These are phyloP conservation scores for Populus pruinosa DNA, from an alignment of 345 rosid genomes.

Conservation along the genomic window DNA sequence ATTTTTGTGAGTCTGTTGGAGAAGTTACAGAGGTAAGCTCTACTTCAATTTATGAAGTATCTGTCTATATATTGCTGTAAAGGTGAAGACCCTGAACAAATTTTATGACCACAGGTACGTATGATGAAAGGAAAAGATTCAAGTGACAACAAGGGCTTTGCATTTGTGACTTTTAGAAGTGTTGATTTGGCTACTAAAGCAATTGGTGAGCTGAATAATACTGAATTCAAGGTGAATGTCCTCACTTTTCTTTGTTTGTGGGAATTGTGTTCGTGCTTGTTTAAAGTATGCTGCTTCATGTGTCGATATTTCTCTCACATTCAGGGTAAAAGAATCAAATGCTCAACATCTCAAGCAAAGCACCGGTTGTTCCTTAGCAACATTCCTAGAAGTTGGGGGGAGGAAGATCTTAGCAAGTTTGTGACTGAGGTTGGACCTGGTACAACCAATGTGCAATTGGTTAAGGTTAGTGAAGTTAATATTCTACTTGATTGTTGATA, in stretches of 20 bases:
- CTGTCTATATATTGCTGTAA: not conserved
- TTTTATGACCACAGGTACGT: slow-evolving; percentile 52
- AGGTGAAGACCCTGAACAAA: slow-evolving; percentile 11
- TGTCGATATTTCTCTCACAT: slow-evolving; percentile 12
- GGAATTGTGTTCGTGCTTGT: not conserved
- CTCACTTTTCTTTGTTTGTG: slow-evolving; percentile 7
- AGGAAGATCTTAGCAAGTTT: slow-evolving; percentile 61
- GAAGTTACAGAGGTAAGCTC: slow-evolving; percentile 73
- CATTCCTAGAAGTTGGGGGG: slow-evolving; percentile 75
- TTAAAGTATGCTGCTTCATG: slow-evolving; percentile 2
- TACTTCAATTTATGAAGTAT: not conserved
- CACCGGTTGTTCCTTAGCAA: slow-evolving; percentile 81
- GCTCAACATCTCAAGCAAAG: slow-evolving; percentile 83
- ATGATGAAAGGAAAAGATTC: slow-evolving; percentile 84
- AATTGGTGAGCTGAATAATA: slow-evolving; percentile 64
- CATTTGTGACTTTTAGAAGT: slow-evolving; percentile 79
- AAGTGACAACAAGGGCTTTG: slow-evolving; percentile 73
- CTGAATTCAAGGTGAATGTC: slow-evolving; percentile 63
- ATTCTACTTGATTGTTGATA: not conserved
- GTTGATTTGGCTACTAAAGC: slow-evolving; percentile 77
- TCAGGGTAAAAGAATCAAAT: slow-evolving; percentile 76
- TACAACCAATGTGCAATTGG: slow-evolving; percentile 58
- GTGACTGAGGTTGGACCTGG: slow-evolving; percentile 78
- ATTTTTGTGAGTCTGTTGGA: slow-evolving; percentile 77
- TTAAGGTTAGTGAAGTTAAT: slow-evolving; percentile 55